Evolutionary conservation across 306 rosid species (phyloP), one percentile per base, ranked within the genome.

Genomic region (Lotus japonicus): DNA sequence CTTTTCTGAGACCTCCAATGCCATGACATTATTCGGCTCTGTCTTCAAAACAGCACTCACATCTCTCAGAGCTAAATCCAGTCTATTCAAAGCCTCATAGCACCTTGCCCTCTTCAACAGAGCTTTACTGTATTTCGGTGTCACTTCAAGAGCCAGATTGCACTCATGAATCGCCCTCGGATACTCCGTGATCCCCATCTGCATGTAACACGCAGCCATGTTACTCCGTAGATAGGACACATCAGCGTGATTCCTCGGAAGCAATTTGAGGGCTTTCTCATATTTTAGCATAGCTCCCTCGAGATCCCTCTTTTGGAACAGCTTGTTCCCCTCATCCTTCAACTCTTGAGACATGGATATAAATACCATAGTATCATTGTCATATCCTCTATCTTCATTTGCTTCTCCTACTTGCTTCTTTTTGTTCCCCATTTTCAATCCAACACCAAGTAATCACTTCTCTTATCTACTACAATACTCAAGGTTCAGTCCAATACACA

Each of bases 151-250:
- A 65, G 96, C 95, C 77, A 88, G 80, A 80, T 85, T 73, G 74
- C 97, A 91, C 73, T 91, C 95, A 19, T 79, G 84, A 53, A 91
- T 80, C 3, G 97, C 97, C 83, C 86, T 82, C 0, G 97, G 97
- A 48, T 85, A 91, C 76, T 85, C 88, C 18, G 80, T 16, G n/a
- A 80, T 13, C 66, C 96, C 97, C 91, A 88, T 82, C 81, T 91
- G 97, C 97, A 91, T 91, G 74, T 82, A 91, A 80, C 97, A 91
- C 0, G 97, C 88, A 0, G 97, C 96, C 85, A 85, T 77, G 77
- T 89, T 85, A 78, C 97, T 88, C 72, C 92, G 79, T 60, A 91
- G 90, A 84, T 87, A 73, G 51, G 97, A 79, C 31, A 87, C 88
- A 70, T 91, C 96, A 23, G 80, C 64, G 69, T 91, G 97, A 73